Evolutionary conservation across 1,284 basidiomycete genomes (phyloP).

Genomic region (Trichosporon coremiiforme): DNA sequence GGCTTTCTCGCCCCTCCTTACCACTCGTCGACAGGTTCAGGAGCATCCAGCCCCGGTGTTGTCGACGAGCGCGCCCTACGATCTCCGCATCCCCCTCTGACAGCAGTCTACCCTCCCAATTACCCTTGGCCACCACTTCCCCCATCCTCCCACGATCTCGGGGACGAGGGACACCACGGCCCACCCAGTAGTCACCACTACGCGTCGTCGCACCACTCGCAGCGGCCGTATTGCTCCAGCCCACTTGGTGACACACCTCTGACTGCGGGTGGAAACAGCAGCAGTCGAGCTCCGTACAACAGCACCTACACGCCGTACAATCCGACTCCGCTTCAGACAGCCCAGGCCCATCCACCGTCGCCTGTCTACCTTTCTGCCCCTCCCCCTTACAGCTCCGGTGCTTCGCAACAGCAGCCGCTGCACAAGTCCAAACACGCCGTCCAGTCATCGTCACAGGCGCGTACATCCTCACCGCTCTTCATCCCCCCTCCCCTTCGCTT

Average conservation of each 20-base stretch:
- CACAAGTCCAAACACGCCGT: constrained; percentile 14
- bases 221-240: constrained; percentile 29
- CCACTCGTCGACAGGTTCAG: constrained; percentile 15
- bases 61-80: constrained; percentile 33
- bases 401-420: constrained; percentile 10
- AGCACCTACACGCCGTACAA: constrained; percentile 25
- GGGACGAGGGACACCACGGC: constrained; percentile 15
- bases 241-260: constrained; percentile 31
- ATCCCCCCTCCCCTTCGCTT: constrained; percentile 51
- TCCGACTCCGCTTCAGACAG: constrained; percentile 12
- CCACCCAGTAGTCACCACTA: not conserved
- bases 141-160: constrained; percentile 16
- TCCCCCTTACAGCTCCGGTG: constrained; percentile 22
- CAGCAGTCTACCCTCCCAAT: constrained; percentile 37
- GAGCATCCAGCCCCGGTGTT: constrained; percentile 13
- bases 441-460: constrained; percentile 15
- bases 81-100: constrained; percentile 52
- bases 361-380: constrained; percentile 30
- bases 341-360: constrained; percentile 26
- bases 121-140: constrained; percentile 32
- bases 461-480: constrained; percentile 38
- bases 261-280: constrained; percentile 17
- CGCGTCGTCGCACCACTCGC: constrained; percentile 19
- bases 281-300: constrained; percentile 10
- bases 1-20: constrained; percentile 21